Evolutionary conservation across 208 protist species (phyloP), one percentile per base, ranked within the genome.

Genomic region (Leptomonas seymouri): DNA sequence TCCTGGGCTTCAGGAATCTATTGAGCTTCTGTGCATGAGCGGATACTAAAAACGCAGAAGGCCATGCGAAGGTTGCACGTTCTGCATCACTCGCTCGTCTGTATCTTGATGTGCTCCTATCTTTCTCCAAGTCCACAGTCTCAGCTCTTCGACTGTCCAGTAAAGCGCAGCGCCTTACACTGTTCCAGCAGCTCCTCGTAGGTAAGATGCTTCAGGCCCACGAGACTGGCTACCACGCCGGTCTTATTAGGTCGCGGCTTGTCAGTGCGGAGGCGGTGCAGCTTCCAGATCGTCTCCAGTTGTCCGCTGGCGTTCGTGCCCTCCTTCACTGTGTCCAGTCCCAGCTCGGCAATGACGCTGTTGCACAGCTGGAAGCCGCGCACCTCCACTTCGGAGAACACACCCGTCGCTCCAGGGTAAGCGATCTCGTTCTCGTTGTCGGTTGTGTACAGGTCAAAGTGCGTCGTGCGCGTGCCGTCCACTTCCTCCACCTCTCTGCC

Each of bases 191-290:
- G 78, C 53, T 91, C 79, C 15, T 87, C 76, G 60, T 93, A 89
- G 16, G 30, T 75, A 14, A 96, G 61, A 65, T 96, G 91, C 63
- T 92, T 67, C 60, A 96, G 46, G 18, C 84, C 67, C 0, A 93
- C 71, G 64, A 96, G 93, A 34, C 82, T 79, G 36, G 81, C 70
- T 15, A 94, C 91, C 68, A 94, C 82, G 12, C 66, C 54, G 1
- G 76, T 69, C 64, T 89, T 89, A 69, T 96, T 96, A 20, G 91
- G 91, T 7, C 74, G 50, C 20, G 80, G 76, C 59, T 96, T 96
- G 55, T 96, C 91, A 20, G 71, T 55, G 31, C 91, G 80, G 15
- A 81, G 42, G n/a, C 81, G 71, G 60, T 84, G 71, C 59, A 93
- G 88, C 21, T 55, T 54, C 91, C 91, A 96, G 55, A 61, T 21